A percentile compares a stretch with the other conserved stretches of the same genome.
phyloP scores from a whole-genome alignment of 306 rosid species.

The Crotalaria pallida region DNA sequence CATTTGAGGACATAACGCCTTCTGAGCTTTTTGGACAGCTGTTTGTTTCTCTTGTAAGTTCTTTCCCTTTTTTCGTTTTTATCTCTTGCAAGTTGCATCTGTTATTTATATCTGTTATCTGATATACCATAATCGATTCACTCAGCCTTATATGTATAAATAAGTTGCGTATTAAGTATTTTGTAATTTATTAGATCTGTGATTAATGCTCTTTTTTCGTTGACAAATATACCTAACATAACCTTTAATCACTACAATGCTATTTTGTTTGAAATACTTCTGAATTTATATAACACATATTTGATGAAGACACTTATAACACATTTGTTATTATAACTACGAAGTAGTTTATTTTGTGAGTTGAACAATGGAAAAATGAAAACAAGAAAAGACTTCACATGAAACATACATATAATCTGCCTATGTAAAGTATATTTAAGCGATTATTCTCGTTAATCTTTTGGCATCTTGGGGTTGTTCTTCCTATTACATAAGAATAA shows the following conservation, averaged over 20 bases:
- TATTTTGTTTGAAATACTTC: background rate
- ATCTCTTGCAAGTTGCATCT: background rate
- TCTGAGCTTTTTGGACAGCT: constrained; percentile 76
- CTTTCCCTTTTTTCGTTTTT: background rate
- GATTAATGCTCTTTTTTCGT: background rate
- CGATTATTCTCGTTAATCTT: background rate
- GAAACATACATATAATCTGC: background rate
- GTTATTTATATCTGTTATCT: background rate
- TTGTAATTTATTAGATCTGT: background rate
- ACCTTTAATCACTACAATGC: background rate
- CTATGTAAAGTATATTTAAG: background rate
- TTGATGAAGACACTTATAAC: background rate
- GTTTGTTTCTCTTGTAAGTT: constrained; percentile 80
- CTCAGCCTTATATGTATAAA: background rate
- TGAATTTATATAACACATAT: background rate
- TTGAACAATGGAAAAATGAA: background rate
- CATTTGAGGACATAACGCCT: constrained; percentile 68
- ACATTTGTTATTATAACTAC: background rate
- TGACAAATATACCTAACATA: background rate
- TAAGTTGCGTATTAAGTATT: background rate
- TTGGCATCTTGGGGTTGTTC: background rate
- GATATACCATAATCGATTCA: background rate
- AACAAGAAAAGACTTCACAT: background rate
- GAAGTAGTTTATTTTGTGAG: background rate
- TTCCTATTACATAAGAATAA: background rate